Conservation (phyloP, 2,329 filamentous ascomycete species). For the Eurotiales sp. region DNA sequence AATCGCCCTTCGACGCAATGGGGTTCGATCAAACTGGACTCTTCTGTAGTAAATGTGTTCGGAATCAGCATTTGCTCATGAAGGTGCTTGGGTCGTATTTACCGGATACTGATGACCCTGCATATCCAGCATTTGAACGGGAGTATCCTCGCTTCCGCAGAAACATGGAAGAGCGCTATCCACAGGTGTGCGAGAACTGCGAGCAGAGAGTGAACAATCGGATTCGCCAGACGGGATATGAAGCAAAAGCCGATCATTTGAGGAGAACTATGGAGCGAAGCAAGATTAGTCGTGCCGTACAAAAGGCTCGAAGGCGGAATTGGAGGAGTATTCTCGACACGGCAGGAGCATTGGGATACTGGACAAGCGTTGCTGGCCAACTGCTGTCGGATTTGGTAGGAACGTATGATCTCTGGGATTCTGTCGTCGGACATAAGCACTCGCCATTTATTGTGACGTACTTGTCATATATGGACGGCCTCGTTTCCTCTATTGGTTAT, state of each 20-base stretch:
- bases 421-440: slow-evolving; percentile 14
- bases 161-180: slow-evolving; percentile 76
- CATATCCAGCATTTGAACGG: slow-evolving; percentile 65
- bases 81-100: slow-evolving; percentile 76
- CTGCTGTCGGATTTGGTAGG: slow-evolving; percentile 40
- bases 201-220: slow-evolving; percentile 67
- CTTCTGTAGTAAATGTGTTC: slow-evolving; percentile 75
- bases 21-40: slow-evolving; percentile 37
- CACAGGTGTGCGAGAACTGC: slow-evolving; percentile 80
- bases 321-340: slow-evolving; percentile 44
- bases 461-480: slow-evolving; percentile 21
- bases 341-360: slow-evolving; percentile 41
- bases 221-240: slow-evolving; percentile 70
- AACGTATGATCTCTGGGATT: slow-evolving; percentile 23
- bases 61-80: slow-evolving; percentile 82
- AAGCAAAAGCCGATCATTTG: slow-evolving; percentile 77
- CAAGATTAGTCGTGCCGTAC: slow-evolving; percentile 31
- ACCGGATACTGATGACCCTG: slow-evolving; percentile 60
- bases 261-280: slow-evolving; percentile 69
- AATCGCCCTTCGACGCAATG: slow-evolving; percentile 40
- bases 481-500: slow-evolving; percentile 14
- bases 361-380: slow-evolving; percentile 42
- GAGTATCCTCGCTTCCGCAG: slow-evolving; percentile 67
- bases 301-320: slow-evolving; percentile 32
- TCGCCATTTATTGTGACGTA: slow-evolving; percentile 19